Base-by-base conservation (phyloP, 2,329 filamentous ascomycete species). In the Epichloe uncinata region DNA sequence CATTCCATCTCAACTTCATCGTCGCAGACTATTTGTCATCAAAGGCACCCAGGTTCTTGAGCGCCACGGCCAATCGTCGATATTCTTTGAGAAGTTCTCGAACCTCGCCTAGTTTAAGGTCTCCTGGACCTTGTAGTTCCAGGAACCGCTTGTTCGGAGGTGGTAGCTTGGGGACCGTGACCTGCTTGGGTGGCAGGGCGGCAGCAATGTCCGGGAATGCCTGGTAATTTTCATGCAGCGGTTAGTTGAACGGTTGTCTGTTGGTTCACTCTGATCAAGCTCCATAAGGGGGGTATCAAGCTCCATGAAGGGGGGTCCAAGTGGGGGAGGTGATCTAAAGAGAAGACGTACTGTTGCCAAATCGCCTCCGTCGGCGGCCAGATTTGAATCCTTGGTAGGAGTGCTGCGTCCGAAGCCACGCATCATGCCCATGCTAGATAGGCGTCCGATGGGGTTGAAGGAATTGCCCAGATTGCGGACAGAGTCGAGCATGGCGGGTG, bases 391-490 rank as follows among this genome's bases (percentile, higher is more conserved):
- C 50, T 63, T 64, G 12, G 63, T 64, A 8, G 71, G 18, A 71
- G 66, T 20, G 71, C 66, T 66, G 48, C 84, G 73, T 1, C 87
- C 85, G 58, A 95, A 91, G 1, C 82, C 82, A 50, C 85, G 80
- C 57, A 94, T 84, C 61, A 82, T 77, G 50, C 78, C 77, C 62
- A 93, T 88, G 35, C 81, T 71, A 1, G 84, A 81, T 47, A 95
- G 78, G 47, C 87, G 79, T 42, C 82, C 87, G 63, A 95, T 82
- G 3, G 88, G 88, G 59, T 95, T 95, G 35, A 95, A 71, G 1
- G 84, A 83, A 63, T 78, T 93, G 37, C 87, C 83, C 53, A 95
- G 75, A 62, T 78, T 91, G 49, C 86, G 81, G 71, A 95, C 83
- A 12, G 87, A 87, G 55, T 94, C 87, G 2, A 94, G 78, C 12